A percentile compares a stretch with the other conserved stretches of the same genome.
Evolutionary conservation across 345 rosid genomes (phyloP).

Genomic region (Linum usitatissimum): DNA sequence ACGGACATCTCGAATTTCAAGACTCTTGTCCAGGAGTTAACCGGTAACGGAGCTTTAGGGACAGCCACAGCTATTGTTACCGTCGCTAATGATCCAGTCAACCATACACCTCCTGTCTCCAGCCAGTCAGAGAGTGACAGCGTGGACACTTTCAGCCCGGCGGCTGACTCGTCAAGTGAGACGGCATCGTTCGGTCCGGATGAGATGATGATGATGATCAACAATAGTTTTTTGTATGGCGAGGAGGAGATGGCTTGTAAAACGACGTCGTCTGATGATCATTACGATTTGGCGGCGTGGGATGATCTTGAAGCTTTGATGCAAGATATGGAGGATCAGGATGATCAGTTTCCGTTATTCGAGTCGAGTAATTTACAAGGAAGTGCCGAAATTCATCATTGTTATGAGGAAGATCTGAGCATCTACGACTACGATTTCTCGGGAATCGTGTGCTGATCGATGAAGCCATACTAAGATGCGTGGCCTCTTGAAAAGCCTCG

Average conservation of each 20-base stretch:
- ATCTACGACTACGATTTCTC: not conserved
- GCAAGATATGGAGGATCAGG: not conserved
- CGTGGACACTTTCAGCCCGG: not conserved
- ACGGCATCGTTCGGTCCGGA: not conserved
- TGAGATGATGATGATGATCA: not conserved
- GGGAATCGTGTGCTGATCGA: not conserved
- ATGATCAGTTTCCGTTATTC: not conserved
- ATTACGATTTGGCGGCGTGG: not conserved
- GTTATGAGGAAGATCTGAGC: not conserved
- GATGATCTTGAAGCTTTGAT: not conserved
- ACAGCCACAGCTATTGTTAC: not conserved
- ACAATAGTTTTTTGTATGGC: not conserved
- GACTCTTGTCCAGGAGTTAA: not conserved
- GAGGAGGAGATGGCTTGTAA: not conserved
- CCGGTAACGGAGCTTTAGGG: not conserved
- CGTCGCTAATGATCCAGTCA: not conserved
- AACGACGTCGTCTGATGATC: not conserved
- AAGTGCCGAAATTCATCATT: not conserved
- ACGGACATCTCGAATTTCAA: not conserved
- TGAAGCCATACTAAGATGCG: too few relatives aligned
- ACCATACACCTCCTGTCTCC: not conserved
- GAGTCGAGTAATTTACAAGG: not conserved
- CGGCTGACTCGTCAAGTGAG: not conserved
- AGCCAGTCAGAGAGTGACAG: not conserved
- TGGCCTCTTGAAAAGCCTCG: not conserved